Evolutionary conservation across 306 rosid species (phyloP), one percentile per base, ranked within the genome.

Genomic region (Inga oerstediana): DNA sequence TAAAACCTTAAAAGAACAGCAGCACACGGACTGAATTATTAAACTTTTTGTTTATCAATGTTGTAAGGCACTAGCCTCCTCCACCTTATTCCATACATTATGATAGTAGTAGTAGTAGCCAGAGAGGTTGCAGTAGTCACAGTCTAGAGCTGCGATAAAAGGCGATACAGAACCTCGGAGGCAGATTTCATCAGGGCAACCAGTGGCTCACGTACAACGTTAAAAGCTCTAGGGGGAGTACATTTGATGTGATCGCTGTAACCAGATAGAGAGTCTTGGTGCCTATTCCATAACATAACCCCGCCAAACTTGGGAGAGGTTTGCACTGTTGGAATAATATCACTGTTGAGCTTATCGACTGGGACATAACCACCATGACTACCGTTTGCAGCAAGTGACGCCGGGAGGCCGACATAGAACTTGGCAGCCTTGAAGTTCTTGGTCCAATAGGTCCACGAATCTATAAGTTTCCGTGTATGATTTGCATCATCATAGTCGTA

Each of bases 401-500:
- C 91, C 0, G 90, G 92, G 0, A 91, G 75, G 32, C 94, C 92
- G 77, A 87, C 5, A 59, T n/a, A 66, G 80, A 87, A 91, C 13
- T 59, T 59, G 14, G 14, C 15, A 20, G 58, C 14, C 4, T 10
- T 22, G 34, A 8, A 22, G 3, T 1, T 2, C 3, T 12, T 59
- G 15, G 66, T 76, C 91, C 94, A 91, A 10, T 76, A 84, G 20
- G 68, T 80, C 91, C 91, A 89, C 0, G 91, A 32, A 2, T 4
- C 71, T 2, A 58, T 5, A 2, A 91, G 85, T 32, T 75, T 81
- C 35, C 72, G 11, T 8, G 52, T 30, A n/a, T 86, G 3, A 76
- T 5, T 35, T 32, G 19, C 20, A 14, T 51, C 58, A 13, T 51
- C 19, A 20, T 20, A 46, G 51, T 46, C 13, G 19, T 74, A 74